These are phyloP conservation scores for Kodamaea ohmeri DNA, from an alignment of 1,139 yeast genomes.

Conservation along the genomic window DNA sequence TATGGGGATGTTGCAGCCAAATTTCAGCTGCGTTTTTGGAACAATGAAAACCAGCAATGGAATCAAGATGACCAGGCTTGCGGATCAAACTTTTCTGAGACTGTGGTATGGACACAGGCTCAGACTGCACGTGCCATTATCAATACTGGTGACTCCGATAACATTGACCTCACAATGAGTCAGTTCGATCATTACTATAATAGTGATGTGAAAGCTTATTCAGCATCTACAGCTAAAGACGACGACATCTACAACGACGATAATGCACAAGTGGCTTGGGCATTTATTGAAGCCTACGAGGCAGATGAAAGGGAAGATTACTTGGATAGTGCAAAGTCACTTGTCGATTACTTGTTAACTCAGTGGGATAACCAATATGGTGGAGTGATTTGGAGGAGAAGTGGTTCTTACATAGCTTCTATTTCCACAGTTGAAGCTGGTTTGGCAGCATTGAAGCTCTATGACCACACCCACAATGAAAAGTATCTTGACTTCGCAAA, in stretches of 20 bases:
- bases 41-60: conserved; percentile 19
- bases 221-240: conserved; percentile 32
- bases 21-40: conserved; percentile 26
- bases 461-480: conserved; percentile 19
- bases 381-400: conserved; percentile 33
- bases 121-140: conserved; percentile 14
- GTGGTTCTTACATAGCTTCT: conserved; percentile 30
- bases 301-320: conserved; percentile 15
- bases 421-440: conserved; percentile 38
- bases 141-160: conserved; percentile 7
- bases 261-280: conserved; percentile 36
- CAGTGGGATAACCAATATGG: conserved; percentile 25
- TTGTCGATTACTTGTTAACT: conserved; percentile 19
- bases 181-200: conserved; percentile 14
- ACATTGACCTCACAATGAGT: conserved; percentile 11
- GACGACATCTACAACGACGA: conserved; percentile 37
- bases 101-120: conserved; percentile 18
- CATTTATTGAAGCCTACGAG: conserved; percentile 24
- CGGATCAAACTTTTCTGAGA: conserved; percentile 9
- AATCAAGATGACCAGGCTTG: conserved; percentile 20
- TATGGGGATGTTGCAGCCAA: conserved; percentile 16
- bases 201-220: conserved; percentile 23
- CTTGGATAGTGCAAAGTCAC: conserved; percentile 19
- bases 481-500: conserved; percentile 23
- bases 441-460: conserved; percentile 31